phyloP scores from a whole-genome alignment of 768 basidiomycete species.

The Amanita subjunquillea region DNA sequence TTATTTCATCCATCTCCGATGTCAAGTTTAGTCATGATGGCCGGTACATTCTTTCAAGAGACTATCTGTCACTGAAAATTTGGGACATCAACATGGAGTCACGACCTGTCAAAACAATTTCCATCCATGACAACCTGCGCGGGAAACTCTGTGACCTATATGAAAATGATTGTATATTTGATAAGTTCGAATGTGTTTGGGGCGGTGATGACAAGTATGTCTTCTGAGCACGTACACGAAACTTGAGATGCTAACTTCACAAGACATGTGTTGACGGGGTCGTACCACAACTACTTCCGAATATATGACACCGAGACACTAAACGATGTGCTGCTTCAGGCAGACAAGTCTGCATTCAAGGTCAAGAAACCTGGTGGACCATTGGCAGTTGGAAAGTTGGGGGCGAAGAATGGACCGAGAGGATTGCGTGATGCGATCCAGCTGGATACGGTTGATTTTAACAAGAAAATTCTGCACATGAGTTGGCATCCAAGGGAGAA shows the following conservation, averaged over 20 bases:
- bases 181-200: conserved; percentile 99
- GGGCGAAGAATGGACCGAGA: conserved; percentile 68
- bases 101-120: conserved; percentile 92
- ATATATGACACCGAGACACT: conserved; percentile 90
- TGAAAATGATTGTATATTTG: conserved; percentile 99
- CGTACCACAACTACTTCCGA: conserved; percentile 99
- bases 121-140: conserved; percentile 95
- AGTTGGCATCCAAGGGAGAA: conserved; percentile 99
- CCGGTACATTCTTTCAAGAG: conserved; percentile 91
- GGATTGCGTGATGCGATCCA: conserved; percentile 81
- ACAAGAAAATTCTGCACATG: conserved; percentile 94
- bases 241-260: conserved; percentile 4
- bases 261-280: conserved; percentile 92
- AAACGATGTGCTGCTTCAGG: conserved; percentile 90
- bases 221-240: conserved; percentile 5
- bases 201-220: conserved; percentile 92
- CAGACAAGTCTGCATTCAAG: conserved; percentile 99
- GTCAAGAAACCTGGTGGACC: conserved; percentile 97
- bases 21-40: conserved; percentile 99
- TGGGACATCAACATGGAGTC: conserved; percentile 99
- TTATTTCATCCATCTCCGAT: conserved; percentile 98
- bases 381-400: conserved; percentile 57
- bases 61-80: conserved; percentile 96
- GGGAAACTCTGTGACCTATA: conserved; percentile 97
- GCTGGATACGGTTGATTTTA: conserved; percentile 79